Base-by-base conservation (phyloP, 108 stramenopile genomes). In the Pelagomonas calceolata region DNA sequence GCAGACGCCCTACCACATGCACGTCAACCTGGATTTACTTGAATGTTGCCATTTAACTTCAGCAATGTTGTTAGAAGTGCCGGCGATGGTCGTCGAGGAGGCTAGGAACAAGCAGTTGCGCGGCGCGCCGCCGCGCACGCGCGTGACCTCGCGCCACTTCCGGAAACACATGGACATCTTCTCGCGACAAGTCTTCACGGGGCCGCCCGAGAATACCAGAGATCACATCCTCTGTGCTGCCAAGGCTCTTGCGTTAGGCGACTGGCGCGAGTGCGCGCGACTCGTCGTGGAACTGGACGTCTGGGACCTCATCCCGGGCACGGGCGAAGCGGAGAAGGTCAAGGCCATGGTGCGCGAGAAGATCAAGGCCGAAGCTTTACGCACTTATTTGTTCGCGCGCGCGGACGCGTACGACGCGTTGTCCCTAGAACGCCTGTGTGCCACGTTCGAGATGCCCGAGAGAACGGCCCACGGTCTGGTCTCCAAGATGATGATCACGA, bases 51-150 rank as follows among this genome's bases (percentile, higher is more conserved):
- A 96, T 77, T 82, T 97, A 74, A 96, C 94, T 68, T 84, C 84
- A 70, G 98, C 98, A 70, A 99, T 99, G 98, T 80, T 99, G 45
- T 84, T 96, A 32, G 96, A 99, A 86, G 89, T 97, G 69, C 98
- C 98, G 68, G 92, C 91, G 78, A 95, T 97, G 92, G 74, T 72
- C 31, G 79, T 81, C 30, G 69, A 73, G 0, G 78, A 60, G 30
- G 81, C 65, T 30, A 66, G 36, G 16, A 33, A 32, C 32, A 82
- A 84, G 74, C 77, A 81, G 43, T n/a, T n/a, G n/a, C n/a, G n/a
- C n/a, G 69, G 65, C 30, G 79, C 64, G 44, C 73, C 77, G 64
- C 76, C 86, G 46, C 83, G 86, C 51, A 39, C 72, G 34, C 80
- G 89, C n/a, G 74, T 89, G 63, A 85, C 93, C 67, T 94, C 92